Conservation (phyloP, 106 monocot species). For the Dendrobium chrysotoxum region DNA sequence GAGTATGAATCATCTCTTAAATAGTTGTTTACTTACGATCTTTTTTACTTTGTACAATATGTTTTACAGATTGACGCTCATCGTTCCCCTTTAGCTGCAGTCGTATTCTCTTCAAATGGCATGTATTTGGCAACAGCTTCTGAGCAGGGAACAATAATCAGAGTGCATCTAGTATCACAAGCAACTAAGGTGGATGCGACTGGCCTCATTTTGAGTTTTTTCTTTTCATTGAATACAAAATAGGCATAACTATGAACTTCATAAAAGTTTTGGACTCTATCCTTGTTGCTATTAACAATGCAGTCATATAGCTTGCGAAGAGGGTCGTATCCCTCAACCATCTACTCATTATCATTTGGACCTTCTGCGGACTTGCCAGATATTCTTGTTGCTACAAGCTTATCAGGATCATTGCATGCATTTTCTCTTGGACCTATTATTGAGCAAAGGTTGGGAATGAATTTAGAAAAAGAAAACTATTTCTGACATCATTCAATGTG, state of each 20-base stretch:
- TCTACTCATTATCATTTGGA: constrained; percentile 89
- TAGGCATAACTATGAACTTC: not conserved
- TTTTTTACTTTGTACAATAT: not conserved
- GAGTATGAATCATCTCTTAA: not conserved
- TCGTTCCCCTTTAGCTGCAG: constrained; percentile 63
- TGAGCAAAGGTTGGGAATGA: constrained; percentile 43
- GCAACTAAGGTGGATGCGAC: constrained; percentile 60
- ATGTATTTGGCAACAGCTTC: constrained; percentile 90
- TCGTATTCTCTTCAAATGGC: constrained; percentile 78
- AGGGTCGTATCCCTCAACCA: constrained; percentile 86
- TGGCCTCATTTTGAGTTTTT: not conserved
- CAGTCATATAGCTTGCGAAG: constrained; percentile 94
- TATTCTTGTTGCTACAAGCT: constrained; percentile 84
- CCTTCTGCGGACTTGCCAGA: constrained; percentile 81
- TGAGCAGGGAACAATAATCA: constrained; percentile 87
- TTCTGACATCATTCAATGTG: not conserved
- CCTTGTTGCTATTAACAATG: constrained; percentile 7
- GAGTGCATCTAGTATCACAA: constrained; percentile 94
- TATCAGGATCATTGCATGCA: constrained; percentile 85
- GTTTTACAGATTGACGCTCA: constrained; percentile 84
- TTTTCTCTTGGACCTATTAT: constrained; percentile 58
- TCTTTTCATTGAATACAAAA: not conserved
- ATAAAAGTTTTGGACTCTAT: not conserved
- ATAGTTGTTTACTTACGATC: not conserved
- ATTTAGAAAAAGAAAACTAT: not conserved